A percentile compares a stretch with the other conserved stretches of the same genome.
Evolutionary conservation across 805 yeast species (phyloP).

Genomic region (Ogataea angusta): DNA sequence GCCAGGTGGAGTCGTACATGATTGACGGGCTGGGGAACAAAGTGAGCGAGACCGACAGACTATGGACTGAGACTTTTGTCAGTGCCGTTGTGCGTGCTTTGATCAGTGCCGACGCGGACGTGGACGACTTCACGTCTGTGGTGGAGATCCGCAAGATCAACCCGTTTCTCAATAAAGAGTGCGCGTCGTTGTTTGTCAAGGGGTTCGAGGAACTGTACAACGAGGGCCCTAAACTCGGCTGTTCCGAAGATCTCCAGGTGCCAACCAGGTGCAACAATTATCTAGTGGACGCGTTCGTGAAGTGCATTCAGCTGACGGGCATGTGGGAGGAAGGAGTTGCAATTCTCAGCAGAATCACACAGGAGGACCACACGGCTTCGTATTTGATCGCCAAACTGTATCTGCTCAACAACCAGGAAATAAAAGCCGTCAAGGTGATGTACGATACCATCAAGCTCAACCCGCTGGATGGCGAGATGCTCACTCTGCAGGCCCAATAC

Average conservation of each 20-base stretch:
- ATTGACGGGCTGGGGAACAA: conserved; percentile 52
- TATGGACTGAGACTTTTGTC: conserved; percentile 63
- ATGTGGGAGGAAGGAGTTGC: conserved; percentile 58
- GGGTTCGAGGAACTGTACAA: conserved; percentile 66
- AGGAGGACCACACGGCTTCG: conserved; percentile 53
- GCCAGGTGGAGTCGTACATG: conserved; percentile 57
- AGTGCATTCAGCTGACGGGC: conserved; percentile 62
- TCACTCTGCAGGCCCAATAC: conserved; percentile 56
- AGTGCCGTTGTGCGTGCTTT: conserved; percentile 74
- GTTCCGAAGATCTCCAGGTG: conserved; percentile 60
- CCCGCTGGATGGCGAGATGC: conserved; percentile 54
- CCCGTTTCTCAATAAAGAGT: conserved; percentile 55
- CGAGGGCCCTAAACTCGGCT: conserved; percentile 66
- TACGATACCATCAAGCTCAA: conserved; percentile 46
- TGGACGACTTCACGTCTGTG: conserved; percentile 61
- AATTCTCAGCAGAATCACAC: conserved; percentile 50
- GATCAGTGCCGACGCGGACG: conserved; percentile 64
- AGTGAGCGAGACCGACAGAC: conserved; percentile 44
- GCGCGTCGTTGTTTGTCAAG: conserved; percentile 52
- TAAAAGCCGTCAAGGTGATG: conserved; percentile 52
- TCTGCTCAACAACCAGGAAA: conserved; percentile 55
- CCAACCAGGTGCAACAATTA: conserved; percentile 65
- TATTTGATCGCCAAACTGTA: conserved; percentile 53
- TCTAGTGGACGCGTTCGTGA: conserved; percentile 71
- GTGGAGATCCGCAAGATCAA: conserved; percentile 83